Evolutionary conservation across 257 asterid genomes (phyloP), one percentile per base, ranked within the genome.

Genomic region (Primulina eburnea): DNA sequence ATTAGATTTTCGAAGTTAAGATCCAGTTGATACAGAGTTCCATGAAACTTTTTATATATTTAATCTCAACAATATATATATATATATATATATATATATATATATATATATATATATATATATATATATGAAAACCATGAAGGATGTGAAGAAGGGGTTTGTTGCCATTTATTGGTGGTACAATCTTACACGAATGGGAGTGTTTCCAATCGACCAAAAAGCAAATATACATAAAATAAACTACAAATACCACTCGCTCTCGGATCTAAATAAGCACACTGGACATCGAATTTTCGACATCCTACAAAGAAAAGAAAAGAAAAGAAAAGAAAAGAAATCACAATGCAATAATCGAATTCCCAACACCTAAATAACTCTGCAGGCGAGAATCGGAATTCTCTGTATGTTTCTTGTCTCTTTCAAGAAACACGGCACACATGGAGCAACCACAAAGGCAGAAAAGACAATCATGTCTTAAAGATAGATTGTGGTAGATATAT

Each of bases 161-260:
- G 76, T 80, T 64, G 73, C 82, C 53, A 67, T 74, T 83, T 83
- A 83, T 83, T 81, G 28, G 73, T 78, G 86, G 74, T 64, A 76
- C 74, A 84, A 76, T 79, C 83, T 76, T 84, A 84, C 88, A 84
- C 76, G 80, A 81, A 81, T 81, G 52, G 75, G 75, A 71, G 80
- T 62, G 69, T 73, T 68, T 80, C 2, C 12, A 77, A 81, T 76
- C 71, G 76, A 74, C 64, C 86, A 79, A 79, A 71, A 80, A 80
- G 79, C 76, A 76, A 69, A 38, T 38, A 43, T 50, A 50, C 57
- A 50, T 50, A 50, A 17, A 50, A 14, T 16, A 50, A 50, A 50
- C 88, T 79, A 84, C 77, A 72, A 75, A 73, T 66, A 81, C 73
- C 86, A 84, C 88, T 79, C 84, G 79, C 88, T 79, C 88, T 47